These are phyloP conservation scores for Auriculariales sp. DNA, from an alignment of 768 basidiomycete species.

Conservation along the genomic window DNA sequence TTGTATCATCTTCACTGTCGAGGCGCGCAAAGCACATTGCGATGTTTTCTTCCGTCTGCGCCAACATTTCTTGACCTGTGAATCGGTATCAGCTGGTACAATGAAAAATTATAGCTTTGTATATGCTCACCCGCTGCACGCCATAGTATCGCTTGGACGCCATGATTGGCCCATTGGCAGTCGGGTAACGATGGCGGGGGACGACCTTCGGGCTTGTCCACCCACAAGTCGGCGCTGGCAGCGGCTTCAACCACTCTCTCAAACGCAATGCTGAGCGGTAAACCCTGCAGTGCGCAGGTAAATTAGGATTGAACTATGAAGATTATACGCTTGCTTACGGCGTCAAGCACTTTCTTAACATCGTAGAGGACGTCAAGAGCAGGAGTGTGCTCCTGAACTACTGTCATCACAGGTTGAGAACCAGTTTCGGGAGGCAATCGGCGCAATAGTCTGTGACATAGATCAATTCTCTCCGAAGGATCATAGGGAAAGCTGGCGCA, in stretches of 20 bases:
- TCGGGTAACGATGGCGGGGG: constrained; percentile 36
- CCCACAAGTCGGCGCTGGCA: constrained; percentile 40
- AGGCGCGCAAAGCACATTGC: constrained; percentile 50
- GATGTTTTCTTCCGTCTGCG: constrained; percentile 51
- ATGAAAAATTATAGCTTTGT: neutral
- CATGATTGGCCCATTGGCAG: constrained; percentile 51
- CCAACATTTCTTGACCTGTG: constrained; percentile 51
- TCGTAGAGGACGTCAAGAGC: constrained; percentile 67
- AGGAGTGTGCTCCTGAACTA: constrained; percentile 61
- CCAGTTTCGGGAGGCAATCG: constrained; percentile 40
- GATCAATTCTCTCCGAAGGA: neutral
- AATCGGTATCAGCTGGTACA: constrained; percentile 6
- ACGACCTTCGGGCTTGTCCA: constrained; percentile 24
- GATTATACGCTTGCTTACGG: constrained; percentile 18
- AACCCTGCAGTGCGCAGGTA: constrained; percentile 29
- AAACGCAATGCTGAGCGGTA: constrained; percentile 57
- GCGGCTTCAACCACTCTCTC: constrained; percentile 50
- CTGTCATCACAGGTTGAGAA: constrained; percentile 41
- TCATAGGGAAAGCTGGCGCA: constrained; percentile 13
- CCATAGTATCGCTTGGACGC: constrained; percentile 65
- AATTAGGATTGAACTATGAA: neutral
- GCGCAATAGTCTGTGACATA: constrained; percentile 42
- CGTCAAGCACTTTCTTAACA: constrained; percentile 51
- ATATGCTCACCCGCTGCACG: constrained; percentile 38
- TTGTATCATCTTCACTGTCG: constrained; percentile 45